Evolutionary conservation across 129 eudicot species (phyloP).

Genomic region (Flaveria brownii): DNA sequence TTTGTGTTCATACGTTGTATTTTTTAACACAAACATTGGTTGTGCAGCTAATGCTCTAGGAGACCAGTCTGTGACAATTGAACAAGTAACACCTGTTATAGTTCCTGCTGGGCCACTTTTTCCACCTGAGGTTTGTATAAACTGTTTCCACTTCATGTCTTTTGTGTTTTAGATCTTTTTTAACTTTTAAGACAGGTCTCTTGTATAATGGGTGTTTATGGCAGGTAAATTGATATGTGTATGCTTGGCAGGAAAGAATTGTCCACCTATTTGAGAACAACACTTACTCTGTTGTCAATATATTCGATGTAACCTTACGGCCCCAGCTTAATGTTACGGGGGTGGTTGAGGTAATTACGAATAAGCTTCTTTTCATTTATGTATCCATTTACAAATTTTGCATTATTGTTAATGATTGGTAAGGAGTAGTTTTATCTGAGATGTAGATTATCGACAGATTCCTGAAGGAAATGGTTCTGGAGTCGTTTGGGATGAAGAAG

Average conservation of each 20-base stretch:
- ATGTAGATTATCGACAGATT: conserved; percentile 50
- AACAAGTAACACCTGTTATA: conserved; percentile 91
- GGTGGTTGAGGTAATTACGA: conserved; percentile 76
- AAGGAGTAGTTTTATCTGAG: conserved; percentile 16
- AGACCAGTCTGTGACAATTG: conserved; percentile 88
- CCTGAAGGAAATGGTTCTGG: conserved; percentile 99
- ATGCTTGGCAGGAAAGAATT: conserved; percentile 87
- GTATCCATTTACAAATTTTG: background rate
- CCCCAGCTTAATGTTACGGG: conserved; percentile 94
- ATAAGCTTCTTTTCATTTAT: background rate
- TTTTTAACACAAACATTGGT: conserved; percentile 1
- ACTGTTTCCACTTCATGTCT: conserved; percentile 12
- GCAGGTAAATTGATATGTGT: conserved; percentile 56
- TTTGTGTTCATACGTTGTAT: background rate
- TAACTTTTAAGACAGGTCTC: conserved; percentile 19
- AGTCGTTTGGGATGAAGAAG: conserved; percentile 91
- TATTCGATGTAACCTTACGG: conserved; percentile 95
- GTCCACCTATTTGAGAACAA: conserved; percentile 87
- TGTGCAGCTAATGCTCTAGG: conserved; percentile 83
- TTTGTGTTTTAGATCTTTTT: background rate
- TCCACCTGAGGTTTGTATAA: conserved; percentile 80
- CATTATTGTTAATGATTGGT: conserved; percentile 4
- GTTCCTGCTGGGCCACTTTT: conserved; percentile 74
- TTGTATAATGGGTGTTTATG: conserved; percentile 38
- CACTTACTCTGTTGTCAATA: conserved; percentile 93